These are phyloP conservation scores for Beauveria brongniartii DNA, from an alignment of 2,329 filamentous ascomycete species.

Conservation along the genomic window DNA sequence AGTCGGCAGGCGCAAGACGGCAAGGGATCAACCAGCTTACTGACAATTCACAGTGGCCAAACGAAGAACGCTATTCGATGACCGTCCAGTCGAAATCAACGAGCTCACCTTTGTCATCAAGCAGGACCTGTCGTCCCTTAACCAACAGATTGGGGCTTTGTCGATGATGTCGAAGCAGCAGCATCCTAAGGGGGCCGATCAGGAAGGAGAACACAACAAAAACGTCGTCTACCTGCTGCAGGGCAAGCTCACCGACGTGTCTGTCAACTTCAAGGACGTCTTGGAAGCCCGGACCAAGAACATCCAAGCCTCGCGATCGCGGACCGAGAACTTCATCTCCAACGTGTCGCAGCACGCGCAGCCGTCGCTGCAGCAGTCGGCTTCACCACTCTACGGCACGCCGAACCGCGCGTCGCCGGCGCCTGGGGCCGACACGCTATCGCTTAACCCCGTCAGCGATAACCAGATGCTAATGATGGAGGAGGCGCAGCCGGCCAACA, in stretches of 20 bases:
- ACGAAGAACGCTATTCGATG: slow-evolving; percentile 93
- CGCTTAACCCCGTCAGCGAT: slow-evolving; percentile 70
- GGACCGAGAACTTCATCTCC: slow-evolving; percentile 95
- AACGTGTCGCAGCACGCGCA: slow-evolving; percentile 74
- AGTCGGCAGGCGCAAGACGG: slow-evolving; percentile 21
- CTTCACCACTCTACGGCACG: slow-evolving; percentile 80
- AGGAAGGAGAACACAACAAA: slow-evolving; percentile 96
- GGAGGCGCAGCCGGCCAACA: slow-evolving; percentile 79
- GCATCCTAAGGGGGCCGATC: slow-evolving; percentile 57
- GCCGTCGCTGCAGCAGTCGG: slow-evolving; percentile 60
- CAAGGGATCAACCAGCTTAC: neutral
- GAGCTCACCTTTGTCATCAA: slow-evolving; percentile 97
- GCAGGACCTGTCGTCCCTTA: slow-evolving; percentile 78
- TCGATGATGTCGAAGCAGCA: slow-evolving; percentile 70
- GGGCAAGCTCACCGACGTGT: slow-evolving; percentile 85
- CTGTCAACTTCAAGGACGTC: slow-evolving; percentile 94
- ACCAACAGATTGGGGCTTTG: slow-evolving; percentile 80
- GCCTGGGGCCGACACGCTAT: slow-evolving; percentile 63
- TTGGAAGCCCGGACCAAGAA: slow-evolving; percentile 95
- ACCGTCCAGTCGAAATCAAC: slow-evolving; percentile 92
- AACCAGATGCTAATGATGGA: slow-evolving; percentile 87
- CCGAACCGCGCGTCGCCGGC: slow-evolving; percentile 59
- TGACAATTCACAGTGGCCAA: slow-evolving; percentile 62
- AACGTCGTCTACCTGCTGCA: slow-evolving; percentile 91
- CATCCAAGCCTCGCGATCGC: slow-evolving; percentile 83